Conservation (phyloP, 1,139 yeast species). For the Nakaseomyces bracarensis region DNA sequence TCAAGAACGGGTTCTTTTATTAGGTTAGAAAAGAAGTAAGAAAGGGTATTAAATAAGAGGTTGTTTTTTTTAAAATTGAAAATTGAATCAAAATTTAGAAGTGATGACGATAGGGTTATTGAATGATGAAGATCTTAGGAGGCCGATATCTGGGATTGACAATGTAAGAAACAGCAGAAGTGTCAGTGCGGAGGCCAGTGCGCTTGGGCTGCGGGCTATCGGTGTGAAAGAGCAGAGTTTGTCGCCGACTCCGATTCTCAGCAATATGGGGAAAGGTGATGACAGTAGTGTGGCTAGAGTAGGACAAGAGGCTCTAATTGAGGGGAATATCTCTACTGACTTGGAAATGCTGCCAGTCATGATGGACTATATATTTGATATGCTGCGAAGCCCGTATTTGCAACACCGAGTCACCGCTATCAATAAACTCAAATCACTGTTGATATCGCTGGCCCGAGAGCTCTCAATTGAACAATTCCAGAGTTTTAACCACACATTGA, state of each 20-base stretch:
- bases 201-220: not conserved
- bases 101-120: not conserved
- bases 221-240: slow-evolving; percentile 4
- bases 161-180: slow-evolving; percentile 2
- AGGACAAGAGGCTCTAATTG: not conserved
- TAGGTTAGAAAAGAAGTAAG: no score
- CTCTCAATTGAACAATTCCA: slow-evolving; percentile 70
- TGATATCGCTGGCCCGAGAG: slow-evolving; percentile 67
- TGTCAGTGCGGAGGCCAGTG: slow-evolving; percentile 2
- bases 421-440: slow-evolving; percentile 53
- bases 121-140: not conserved
- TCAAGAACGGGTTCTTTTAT: no score
- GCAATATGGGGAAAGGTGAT: not conserved
- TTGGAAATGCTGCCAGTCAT: slow-evolving; percentile 1
- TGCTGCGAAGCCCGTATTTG: slow-evolving; percentile 27
- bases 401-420: slow-evolving; percentile 56
- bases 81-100: no score
- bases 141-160: not conserved
- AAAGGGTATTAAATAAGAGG: not conserved
- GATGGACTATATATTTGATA: slow-evolving; percentile 22
- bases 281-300: not conserved
- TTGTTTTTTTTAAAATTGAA: no score
- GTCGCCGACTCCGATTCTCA: slow-evolving; percentile 2
- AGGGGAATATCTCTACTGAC: not conserved
- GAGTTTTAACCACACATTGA: slow-evolving; percentile 74